Conservation (phyloP, 2,329 filamentous ascomycete species). For the Talaromyces sp. region DNA sequence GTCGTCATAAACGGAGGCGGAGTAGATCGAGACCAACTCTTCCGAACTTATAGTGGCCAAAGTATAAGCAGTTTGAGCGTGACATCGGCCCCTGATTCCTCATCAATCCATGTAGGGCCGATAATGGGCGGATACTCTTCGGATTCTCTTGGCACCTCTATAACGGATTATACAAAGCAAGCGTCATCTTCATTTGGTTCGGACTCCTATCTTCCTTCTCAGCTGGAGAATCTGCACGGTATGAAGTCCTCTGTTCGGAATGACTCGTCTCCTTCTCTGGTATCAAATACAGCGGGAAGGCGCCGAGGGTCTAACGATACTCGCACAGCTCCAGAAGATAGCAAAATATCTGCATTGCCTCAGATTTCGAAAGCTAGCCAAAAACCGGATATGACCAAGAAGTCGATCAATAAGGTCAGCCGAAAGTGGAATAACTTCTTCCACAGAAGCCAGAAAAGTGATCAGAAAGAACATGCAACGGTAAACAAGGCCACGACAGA, state of each 20-base stretch:
- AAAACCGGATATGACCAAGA: slow-evolving; percentile 15
- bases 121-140: slow-evolving; percentile 25
- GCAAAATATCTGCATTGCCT: slow-evolving; percentile 8
- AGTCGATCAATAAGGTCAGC: slow-evolving; percentile 27
- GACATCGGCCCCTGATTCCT: slow-evolving; percentile 21
- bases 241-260: slow-evolving; percentile 4
- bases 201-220: slow-evolving; percentile 3
- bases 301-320: neutral
- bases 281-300: neutral
- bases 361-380: slow-evolving; percentile 2
- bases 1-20: slow-evolving; percentile 46
- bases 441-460: slow-evolving; percentile 36
- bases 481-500: slow-evolving; percentile 13
- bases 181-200: slow-evolving; percentile 2
- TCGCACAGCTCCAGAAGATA: neutral
- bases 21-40: slow-evolving; percentile 25
- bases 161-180: slow-evolving; percentile 18
- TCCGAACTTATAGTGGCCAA: slow-evolving; percentile 35
- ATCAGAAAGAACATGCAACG: slow-evolving; percentile 19
- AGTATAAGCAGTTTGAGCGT: slow-evolving; percentile 31
- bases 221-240: neutral
- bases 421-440: slow-evolving; percentile 54
- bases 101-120: slow-evolving; percentile 17
- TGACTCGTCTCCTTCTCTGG: slow-evolving; percentile 3
- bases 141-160: slow-evolving; percentile 25